Percentiles rank a stretch among this genome's conserved stretches.
Conservation (phyloP, 139 green algal species). For the Coelastrella sp. region DNA sequence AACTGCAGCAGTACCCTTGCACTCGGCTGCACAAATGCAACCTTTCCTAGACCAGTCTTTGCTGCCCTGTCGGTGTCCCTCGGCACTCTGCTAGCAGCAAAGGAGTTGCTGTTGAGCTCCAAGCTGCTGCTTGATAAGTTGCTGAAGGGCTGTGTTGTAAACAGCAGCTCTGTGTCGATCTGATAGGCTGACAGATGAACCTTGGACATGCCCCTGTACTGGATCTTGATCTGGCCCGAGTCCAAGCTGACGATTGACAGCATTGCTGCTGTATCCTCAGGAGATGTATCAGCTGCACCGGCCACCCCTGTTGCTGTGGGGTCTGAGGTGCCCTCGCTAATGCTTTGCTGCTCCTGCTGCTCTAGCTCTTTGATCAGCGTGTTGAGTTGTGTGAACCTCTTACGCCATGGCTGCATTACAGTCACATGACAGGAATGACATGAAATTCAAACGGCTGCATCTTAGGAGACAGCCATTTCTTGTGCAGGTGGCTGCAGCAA, state of each 20-base stretch:
- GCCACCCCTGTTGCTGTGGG: too few species aligned
- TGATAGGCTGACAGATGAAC: neutral
- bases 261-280: neutral
- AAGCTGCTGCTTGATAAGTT: neutral
- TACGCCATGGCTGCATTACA: neutral
- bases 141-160: constrained; percentile 46
- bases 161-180: constrained; percentile 50
- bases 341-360: neutral
- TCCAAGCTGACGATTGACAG: neutral
- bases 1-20: neutral
- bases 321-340: too few species aligned
- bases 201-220: neutral
- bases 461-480: too few species aligned
- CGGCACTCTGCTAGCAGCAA: neutral
- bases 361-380: neutral
- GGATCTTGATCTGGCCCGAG: neutral
- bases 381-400: neutral
- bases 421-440: too few species aligned
- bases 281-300: too few species aligned
- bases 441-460: too few species aligned
- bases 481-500: too few species aligned
- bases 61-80: neutral
- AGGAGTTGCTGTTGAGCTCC: neutral
- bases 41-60: neutral
- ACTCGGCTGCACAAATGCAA: constrained; percentile 3